Evolutionary conservation across 2,329 filamentous ascomycete genomes (phyloP).

Genomic region (Shiraia sp.): DNA sequence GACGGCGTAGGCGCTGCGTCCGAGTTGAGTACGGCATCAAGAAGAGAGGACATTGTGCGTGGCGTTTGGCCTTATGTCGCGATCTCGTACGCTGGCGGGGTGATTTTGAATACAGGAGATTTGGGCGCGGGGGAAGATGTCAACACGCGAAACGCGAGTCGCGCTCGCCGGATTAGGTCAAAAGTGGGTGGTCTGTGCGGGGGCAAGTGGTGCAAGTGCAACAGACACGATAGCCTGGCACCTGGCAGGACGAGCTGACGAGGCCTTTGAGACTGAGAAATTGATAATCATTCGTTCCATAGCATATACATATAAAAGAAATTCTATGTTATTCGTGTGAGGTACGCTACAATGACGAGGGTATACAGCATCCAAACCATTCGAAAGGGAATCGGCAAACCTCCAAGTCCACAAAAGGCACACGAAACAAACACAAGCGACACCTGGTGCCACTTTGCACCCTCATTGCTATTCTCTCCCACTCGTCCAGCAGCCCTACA

Average conservation of each 20-base stretch:
- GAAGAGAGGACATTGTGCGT: constrained; percentile 55
- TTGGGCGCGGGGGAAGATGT: constrained; percentile 14
- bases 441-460: constrained; percentile 3
- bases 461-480: background rate
- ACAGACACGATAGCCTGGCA: too few relatives aligned
- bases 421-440: constrained; percentile 3
- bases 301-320: background rate
- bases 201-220: too few relatives aligned
- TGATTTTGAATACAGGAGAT: constrained; percentile 1
- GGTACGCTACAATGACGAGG: constrained; percentile 5
- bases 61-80: constrained; percentile 5
- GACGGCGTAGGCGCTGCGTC: constrained; percentile 48
- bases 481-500: constrained; percentile 9
- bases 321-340: background rate
- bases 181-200: constrained; percentile 18
- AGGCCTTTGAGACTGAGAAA: too few relatives aligned
- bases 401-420: constrained; percentile 1
- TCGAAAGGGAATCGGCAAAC: background rate
- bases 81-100: constrained; percentile 5
- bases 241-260: too few relatives aligned
- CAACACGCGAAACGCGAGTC: constrained; percentile 29
- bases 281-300: too few relatives aligned
- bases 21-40: constrained; percentile 56
- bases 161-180: constrained; percentile 21
- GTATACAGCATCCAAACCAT: constrained; percentile 2